These are phyloP conservation scores for Haberlea rhodopensis DNA, from an alignment of 257 asterid species.

Conservation along the genomic window DNA sequence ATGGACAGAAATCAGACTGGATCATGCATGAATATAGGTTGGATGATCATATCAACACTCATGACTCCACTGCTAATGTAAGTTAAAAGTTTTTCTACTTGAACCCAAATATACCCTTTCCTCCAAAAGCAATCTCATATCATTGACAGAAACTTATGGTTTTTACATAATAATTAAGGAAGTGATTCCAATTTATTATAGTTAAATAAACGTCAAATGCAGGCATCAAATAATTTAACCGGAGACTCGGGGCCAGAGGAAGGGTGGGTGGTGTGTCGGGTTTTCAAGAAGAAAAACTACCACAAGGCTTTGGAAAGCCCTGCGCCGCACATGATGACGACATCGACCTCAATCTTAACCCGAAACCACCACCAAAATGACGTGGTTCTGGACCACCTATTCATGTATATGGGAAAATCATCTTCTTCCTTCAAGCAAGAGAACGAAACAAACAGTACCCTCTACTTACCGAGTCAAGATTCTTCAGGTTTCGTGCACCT, in stretches of 20 bases:
- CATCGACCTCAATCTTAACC: constrained; percentile 32
- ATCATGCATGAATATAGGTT: constrained; percentile 90
- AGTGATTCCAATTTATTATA: too few species aligned
- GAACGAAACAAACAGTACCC: constrained; percentile 19
- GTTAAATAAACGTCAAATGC: background rate
- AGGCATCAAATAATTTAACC: constrained; percentile 34
- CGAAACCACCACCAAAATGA: constrained; percentile 41
- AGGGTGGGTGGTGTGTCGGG: constrained; percentile 96
- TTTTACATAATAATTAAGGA: too few species aligned
- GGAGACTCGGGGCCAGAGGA: constrained; percentile 60
- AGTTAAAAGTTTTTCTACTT: too few species aligned
- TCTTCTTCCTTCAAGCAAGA: constrained; percentile 57
- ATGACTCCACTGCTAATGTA: constrained; percentile 28
- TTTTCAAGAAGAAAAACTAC: constrained; percentile 94
- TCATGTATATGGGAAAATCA: constrained; percentile 69
- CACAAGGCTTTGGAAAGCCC: constrained; percentile 63
- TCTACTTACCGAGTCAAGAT: background rate
- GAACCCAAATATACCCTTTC: too few species aligned
- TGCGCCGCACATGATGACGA: constrained; percentile 13
- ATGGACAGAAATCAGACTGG: constrained; percentile 90
- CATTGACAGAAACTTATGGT: too few species aligned
- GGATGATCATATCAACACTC: constrained; percentile 43
- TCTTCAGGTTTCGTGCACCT: constrained; percentile 57
- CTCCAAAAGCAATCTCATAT: too few species aligned
- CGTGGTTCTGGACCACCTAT: constrained; percentile 65